phyloP scores from a whole-genome alignment of 352 stramenopile genomes.

The Phytophthora litchii region DNA sequence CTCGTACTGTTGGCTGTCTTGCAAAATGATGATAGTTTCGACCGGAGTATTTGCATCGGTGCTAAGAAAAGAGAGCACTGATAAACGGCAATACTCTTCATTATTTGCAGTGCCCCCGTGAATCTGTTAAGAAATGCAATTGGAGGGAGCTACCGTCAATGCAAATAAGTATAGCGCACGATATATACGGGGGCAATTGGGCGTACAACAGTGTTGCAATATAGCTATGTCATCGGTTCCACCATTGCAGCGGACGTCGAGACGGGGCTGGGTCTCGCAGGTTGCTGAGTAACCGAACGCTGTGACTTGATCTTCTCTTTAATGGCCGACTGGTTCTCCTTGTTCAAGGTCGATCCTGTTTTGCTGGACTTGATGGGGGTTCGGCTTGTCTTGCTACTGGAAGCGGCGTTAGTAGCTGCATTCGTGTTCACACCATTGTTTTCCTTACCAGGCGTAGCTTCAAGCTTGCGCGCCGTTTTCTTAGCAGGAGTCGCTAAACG shows the following conservation, averaged over 20 bases:
- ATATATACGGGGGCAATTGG: slow-evolving; percentile 27
- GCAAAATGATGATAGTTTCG: background rate
- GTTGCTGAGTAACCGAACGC: slow-evolving; percentile 12
- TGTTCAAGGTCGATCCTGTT: slow-evolving; percentile 19
- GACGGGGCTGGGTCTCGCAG: slow-evolving; percentile 3
- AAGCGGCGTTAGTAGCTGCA: slow-evolving; percentile 24
- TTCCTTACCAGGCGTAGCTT: slow-evolving; percentile 37
- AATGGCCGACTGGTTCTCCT: slow-evolving; percentile 46
- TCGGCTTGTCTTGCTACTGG: slow-evolving; percentile 32
- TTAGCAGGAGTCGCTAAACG: slow-evolving; percentile 20
- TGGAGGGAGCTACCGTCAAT: slow-evolving; percentile 17
- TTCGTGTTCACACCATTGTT: slow-evolving; percentile 24
- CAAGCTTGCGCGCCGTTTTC: slow-evolving; percentile 17
- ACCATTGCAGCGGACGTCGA: background rate
- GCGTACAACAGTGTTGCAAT: slow-evolving; percentile 10
- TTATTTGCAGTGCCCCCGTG: slow-evolving; percentile 21
- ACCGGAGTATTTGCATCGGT: slow-evolving; percentile 9
- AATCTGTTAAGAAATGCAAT: slow-evolving; percentile 19
- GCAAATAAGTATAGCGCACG: slow-evolving; percentile 28
- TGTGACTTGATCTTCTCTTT: slow-evolving; percentile 47
- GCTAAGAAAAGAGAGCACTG: slow-evolving; percentile 14
- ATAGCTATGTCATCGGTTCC: slow-evolving; percentile 16
- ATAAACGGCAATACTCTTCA: slow-evolving; percentile 22
- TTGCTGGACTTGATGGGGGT: slow-evolving; percentile 38
- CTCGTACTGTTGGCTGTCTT: background rate